Conservation (phyloP, 2,329 filamentous ascomycete genomes). For the Gaeumannomyces tritici region DNA sequence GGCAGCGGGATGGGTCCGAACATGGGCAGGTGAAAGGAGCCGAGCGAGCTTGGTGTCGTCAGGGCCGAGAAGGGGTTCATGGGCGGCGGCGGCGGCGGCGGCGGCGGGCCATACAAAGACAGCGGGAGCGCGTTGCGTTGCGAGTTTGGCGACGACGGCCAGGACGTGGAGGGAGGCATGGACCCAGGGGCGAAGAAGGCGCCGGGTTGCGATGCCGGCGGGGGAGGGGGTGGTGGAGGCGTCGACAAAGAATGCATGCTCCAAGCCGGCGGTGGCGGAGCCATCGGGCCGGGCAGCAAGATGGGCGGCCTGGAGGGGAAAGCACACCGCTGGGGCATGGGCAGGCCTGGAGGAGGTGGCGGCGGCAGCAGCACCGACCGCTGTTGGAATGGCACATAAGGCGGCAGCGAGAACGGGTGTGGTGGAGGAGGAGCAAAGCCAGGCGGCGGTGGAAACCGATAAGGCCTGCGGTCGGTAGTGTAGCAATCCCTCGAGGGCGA, state of each 20-base stretch:
- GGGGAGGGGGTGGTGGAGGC: neutral
- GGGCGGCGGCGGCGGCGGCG: conserved; percentile 1
- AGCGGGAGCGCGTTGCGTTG: neutral
- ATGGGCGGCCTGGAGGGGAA: neutral
- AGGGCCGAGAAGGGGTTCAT: neutral
- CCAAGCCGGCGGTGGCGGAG: neutral
- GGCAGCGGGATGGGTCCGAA: neutral
- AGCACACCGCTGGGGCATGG: neutral
- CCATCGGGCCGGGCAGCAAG: neutral
- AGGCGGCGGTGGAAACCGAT: neutral
- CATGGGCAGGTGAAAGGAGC: conserved; percentile 2
- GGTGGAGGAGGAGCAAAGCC: neutral
- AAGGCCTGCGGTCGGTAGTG: neutral
- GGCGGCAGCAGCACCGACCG: neutral
- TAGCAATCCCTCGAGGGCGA: neutral
- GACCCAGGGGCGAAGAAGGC: neutral
- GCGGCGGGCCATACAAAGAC: neutral
- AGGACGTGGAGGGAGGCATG: neutral
- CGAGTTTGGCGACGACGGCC: neutral
- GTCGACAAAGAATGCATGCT: neutral
- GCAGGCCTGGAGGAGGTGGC: neutral
- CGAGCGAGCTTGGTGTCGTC: conserved; percentile 2
- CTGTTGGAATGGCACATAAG: neutral
- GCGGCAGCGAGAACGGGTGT: neutral
- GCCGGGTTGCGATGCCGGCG: neutral